phyloP scores from a whole-genome alignment of 352 stramenopile species.

The Phytophthora nicotianae region DNA sequence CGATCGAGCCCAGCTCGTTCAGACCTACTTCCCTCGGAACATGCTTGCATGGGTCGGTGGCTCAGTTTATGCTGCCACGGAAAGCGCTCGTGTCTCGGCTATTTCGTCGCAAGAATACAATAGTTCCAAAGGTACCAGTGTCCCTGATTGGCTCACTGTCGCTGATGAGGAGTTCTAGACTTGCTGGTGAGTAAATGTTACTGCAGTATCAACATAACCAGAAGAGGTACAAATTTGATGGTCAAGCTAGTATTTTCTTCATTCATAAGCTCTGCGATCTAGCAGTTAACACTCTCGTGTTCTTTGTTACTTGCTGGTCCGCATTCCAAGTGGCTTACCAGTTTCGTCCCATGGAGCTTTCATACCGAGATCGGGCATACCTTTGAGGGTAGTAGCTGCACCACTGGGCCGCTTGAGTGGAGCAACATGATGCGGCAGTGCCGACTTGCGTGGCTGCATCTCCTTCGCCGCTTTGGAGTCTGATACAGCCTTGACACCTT shows the following conservation, averaged over 20 bases:
- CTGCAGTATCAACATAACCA: not conserved
- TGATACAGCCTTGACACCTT: slow-evolving; percentile 61
- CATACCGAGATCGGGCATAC: slow-evolving; percentile 70
- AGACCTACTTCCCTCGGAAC: slow-evolving; percentile 70
- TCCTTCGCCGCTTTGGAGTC: slow-evolving; percentile 59
- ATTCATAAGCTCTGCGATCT: slow-evolving; percentile 10
- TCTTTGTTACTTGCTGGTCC: slow-evolving; percentile 41
- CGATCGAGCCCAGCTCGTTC: slow-evolving; percentile 44
- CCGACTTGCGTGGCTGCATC: slow-evolving; percentile 58
- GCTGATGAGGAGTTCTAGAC: slow-evolving; percentile 43
- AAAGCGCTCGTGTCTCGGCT: slow-evolving; percentile 42
- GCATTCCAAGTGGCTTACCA: slow-evolving; percentile 68
- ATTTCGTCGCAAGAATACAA: slow-evolving; percentile 65
- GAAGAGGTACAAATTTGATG: not conserved
- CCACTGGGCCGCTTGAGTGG: slow-evolving; percentile 64
- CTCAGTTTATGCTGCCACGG: slow-evolving; percentile 76
- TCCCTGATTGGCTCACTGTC: slow-evolving; percentile 74
- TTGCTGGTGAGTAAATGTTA: slow-evolving; percentile 7
- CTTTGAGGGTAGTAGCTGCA: slow-evolving; percentile 52
- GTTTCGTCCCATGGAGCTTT: slow-evolving; percentile 85
- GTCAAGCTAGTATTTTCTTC: slow-evolving; percentile 7
- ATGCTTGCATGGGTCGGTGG: slow-evolving; percentile 79
- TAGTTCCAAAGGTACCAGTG: slow-evolving; percentile 33
- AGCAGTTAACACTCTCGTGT: not conserved
- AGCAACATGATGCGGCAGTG: slow-evolving; percentile 80